phyloP scores from a whole-genome alignment of 441 rosid species.

The Syzygium syzygioides region DNA sequence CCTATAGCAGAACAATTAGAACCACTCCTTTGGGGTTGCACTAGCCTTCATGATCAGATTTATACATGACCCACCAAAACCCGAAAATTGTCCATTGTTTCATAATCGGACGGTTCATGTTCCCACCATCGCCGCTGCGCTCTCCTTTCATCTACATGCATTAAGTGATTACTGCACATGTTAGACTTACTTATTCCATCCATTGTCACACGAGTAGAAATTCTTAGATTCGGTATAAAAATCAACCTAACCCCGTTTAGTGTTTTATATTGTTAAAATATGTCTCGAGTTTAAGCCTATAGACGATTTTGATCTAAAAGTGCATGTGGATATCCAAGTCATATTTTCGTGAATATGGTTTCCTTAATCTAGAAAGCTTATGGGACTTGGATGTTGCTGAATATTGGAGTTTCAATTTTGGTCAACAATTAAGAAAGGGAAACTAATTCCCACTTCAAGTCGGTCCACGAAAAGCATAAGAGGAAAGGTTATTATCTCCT shows the following conservation, averaged over 20 bases:
- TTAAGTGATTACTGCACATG: neutral
- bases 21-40: neutral
- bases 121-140: neutral
- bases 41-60: neutral
- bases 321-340: too few species aligned
- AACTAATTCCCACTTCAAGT: too few species aligned
- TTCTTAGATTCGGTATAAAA: neutral
- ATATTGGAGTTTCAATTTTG: too few species aligned
- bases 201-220: neutral
- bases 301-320: too few species aligned
- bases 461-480: too few species aligned
- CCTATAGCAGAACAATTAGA: neutral
- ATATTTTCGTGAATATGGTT: too few species aligned
- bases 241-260: rapidly evolving
- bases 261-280: neutral
- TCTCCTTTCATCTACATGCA: neutral
- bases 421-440: too few species aligned
- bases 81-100: neutral
- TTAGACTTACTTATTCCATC: neutral
- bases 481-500: too few species aligned
- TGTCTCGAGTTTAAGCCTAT: too few species aligned
- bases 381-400: too few species aligned
- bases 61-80: neutral
- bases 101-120: neutral
- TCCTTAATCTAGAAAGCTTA: too few species aligned